phyloP scores from a whole-genome alignment of 106 monocot species.

The Phalaenopsis aphrodite region DNA sequence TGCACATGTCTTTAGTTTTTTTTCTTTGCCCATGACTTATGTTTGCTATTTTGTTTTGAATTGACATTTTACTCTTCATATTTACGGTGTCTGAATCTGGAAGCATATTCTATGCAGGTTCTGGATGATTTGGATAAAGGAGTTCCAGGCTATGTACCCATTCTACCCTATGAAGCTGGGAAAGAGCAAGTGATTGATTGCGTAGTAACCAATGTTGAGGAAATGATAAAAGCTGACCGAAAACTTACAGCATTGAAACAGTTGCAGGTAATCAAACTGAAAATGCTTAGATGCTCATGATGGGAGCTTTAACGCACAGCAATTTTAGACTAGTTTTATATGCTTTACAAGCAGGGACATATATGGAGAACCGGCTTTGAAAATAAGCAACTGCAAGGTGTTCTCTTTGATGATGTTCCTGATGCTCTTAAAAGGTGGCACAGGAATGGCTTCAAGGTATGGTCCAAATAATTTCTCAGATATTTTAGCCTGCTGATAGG shows the following conservation, averaged over 20 bases:
- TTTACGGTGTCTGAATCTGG: background rate
- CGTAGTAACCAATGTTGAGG: conserved; percentile 74
- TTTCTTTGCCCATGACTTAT: too few species aligned
- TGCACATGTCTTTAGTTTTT: too few species aligned
- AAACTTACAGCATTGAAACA: conserved; percentile 92
- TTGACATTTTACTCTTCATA: too few species aligned
- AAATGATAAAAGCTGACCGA: conserved; percentile 86
- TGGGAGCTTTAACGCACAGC: background rate
- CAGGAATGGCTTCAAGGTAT: conserved; percentile 67
- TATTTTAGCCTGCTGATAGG: background rate
- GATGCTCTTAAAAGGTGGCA: conserved; percentile 77
- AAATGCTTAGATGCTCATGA: background rate
- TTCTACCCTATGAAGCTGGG: conserved; percentile 60
- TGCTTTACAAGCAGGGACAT: conserved; percentile 58
- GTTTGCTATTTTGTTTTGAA: too few species aligned
- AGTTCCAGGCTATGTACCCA: conserved; percentile 46
- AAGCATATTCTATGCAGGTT: conserved; percentile 24
- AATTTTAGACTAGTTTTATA: background rate
- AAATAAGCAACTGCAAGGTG: conserved; percentile 60
- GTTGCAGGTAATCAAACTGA: conserved; percentile 50
- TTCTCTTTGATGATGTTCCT: conserved; percentile 87
- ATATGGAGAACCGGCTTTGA: conserved; percentile 94
- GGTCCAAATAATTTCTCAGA: background rate
- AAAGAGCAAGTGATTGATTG: conserved; percentile 63
- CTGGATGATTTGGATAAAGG: conserved; percentile 57